Conservation (phyloP, 139 green algal genomes). For the Desmodesmus armatus region DNA sequence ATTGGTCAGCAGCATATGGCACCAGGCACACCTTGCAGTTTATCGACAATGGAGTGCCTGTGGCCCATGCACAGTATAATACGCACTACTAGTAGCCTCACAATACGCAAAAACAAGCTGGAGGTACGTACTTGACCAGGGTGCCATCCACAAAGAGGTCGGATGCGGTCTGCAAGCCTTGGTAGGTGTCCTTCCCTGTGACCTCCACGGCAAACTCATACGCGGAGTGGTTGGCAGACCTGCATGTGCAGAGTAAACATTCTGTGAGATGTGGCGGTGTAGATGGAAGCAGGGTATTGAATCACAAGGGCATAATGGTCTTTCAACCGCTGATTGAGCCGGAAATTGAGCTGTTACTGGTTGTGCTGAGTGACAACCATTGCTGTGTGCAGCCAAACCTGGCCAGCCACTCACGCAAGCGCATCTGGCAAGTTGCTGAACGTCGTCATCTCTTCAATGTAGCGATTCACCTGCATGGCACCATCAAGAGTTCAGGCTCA, state of each 20-base stretch:
- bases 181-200: constrained; percentile 17
- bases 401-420: background rate
- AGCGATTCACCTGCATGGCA: constrained; percentile 18
- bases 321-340: too few relatives aligned
- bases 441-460: constrained; percentile 1
- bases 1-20: background rate
- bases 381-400: background rate
- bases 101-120: too few relatives aligned
- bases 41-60: background rate
- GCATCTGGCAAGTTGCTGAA: constrained; percentile 19
- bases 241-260: background rate
- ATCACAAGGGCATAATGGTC: too few relatives aligned
- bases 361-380: too few relatives aligned
- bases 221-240: background rate
- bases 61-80: too few relatives aligned
- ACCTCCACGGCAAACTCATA: background rate
- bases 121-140: background rate
- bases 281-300: too few relatives aligned
- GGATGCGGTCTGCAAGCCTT: background rate
- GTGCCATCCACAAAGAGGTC: constrained; percentile 26
- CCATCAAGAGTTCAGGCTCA: too few relatives aligned
- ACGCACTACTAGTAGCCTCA: too few relatives aligned
- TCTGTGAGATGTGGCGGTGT: too few relatives aligned
- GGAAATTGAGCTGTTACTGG: too few relatives aligned
- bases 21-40: background rate